These are phyloP conservation scores for Nicotiana paniculata DNA, from an alignment of 257 asterid genomes.

Conservation along the genomic window DNA sequence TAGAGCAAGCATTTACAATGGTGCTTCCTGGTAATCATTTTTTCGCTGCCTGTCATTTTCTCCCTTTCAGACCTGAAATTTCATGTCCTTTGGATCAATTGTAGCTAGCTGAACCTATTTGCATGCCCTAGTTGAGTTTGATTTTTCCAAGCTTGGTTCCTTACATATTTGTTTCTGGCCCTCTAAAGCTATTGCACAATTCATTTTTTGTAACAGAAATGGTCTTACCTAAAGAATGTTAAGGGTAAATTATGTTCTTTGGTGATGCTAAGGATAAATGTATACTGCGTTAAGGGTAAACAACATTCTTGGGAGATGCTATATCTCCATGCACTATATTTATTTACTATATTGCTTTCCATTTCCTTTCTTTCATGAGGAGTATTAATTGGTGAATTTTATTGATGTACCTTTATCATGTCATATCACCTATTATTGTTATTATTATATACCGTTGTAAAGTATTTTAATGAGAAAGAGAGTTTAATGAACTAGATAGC, in stretches of 20 bases:
- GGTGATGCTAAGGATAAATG: not conserved
- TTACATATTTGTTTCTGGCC: not conserved
- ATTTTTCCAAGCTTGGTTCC: not conserved
- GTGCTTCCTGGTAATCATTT: slow-evolving; percentile 80
- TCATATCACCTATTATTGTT: not conserved
- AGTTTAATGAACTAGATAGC: no score
- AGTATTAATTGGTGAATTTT: not conserved
- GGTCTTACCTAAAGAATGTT: not conserved
- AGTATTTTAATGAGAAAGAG: not conserved
- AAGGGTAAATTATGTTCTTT: not conserved
- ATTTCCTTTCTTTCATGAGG: not conserved
- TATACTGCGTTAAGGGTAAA: not conserved
- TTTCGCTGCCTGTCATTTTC: not conserved
- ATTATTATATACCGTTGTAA: not conserved
- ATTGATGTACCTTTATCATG: not conserved
- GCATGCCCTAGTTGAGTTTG: not conserved
- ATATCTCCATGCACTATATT: not conserved
- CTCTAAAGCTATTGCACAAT: not conserved
- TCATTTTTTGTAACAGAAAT: not conserved
- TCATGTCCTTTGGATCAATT: not conserved
- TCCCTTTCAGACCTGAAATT: not conserved
- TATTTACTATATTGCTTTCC: not conserved
- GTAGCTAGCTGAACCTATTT: not conserved
- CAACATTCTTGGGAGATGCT: not conserved
- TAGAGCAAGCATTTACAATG: slow-evolving; percentile 74